Evolutionary conservation across 768 basidiomycete genomes (phyloP).

Genomic region (Chalciporus chontae): DNA sequence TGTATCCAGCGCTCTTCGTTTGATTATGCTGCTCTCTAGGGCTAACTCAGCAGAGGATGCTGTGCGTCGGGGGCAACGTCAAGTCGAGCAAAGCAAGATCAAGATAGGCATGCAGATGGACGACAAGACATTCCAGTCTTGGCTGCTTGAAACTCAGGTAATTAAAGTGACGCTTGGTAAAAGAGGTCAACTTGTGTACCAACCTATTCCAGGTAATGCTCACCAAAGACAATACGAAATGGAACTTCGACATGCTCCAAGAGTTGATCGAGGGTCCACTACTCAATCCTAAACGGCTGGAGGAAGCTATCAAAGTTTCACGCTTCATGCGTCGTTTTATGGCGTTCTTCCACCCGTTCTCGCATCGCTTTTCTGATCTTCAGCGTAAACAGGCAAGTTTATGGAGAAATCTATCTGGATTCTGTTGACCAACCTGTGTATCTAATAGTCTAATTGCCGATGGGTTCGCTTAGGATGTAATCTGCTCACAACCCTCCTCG

Average conservation of each 20-base stretch:
- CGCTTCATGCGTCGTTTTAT: slow-evolving; percentile 89
- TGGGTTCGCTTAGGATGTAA: slow-evolving; percentile 88
- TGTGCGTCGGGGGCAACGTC: slow-evolving; percentile 81
- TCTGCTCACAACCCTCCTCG: slow-evolving; percentile 77
- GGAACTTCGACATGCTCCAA: slow-evolving; percentile 87
- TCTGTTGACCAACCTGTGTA: background rate
- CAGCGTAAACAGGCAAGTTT: slow-evolving; percentile 55
- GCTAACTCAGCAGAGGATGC: slow-evolving; percentile 85
- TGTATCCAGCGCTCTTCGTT: background rate
- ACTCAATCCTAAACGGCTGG: slow-evolving; percentile 85
- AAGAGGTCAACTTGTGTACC: background rate
- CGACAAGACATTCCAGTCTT: slow-evolving; percentile 84
- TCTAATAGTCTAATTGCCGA: slow-evolving; percentile 61
- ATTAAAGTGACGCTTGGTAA: slow-evolving; percentile 8
- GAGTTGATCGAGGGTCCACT: slow-evolving; percentile 92
- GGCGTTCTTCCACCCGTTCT: slow-evolving; percentile 90
- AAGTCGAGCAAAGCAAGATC: slow-evolving; percentile 86
- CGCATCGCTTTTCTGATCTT: slow-evolving; percentile 82
- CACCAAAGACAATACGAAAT: slow-evolving; percentile 85
- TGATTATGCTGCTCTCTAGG: slow-evolving; percentile 31
- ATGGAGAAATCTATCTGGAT: background rate
- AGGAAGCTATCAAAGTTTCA: slow-evolving; percentile 89
- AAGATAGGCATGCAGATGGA: slow-evolving; percentile 94
- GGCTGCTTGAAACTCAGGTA: slow-evolving; percentile 84
- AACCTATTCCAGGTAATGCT: slow-evolving; percentile 63